Conservation (phyloP, 2,329 filamentous ascomycete species). For the Cadophora luteo-olivacea region DNA sequence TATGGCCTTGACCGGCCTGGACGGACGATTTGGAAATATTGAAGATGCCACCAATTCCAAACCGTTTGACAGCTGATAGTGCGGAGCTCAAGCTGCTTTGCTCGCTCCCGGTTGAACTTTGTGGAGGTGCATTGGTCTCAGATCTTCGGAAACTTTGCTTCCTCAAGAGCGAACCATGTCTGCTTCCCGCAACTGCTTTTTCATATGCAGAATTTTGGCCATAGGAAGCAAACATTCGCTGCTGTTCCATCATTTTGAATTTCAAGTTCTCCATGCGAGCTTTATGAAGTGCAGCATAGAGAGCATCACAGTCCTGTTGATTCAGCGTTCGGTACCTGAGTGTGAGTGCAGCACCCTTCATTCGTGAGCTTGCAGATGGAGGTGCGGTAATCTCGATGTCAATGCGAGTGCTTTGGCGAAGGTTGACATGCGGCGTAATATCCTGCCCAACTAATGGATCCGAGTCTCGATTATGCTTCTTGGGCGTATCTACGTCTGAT, state of each 20-base stretch:
- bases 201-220: slow-evolving; percentile 56
- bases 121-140: slow-evolving; percentile 64
- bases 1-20: slow-evolving; percentile 51
- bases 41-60: slow-evolving; percentile 77
- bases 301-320: slow-evolving; percentile 76
- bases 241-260: slow-evolving; percentile 73
- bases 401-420: slow-evolving; percentile 88
- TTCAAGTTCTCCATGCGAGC: slow-evolving; percentile 92
- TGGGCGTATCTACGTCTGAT: slow-evolving; percentile 39
- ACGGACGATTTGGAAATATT: slow-evolving; percentile 84
- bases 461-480: slow-evolving; percentile 9
- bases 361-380: slow-evolving; percentile 73
- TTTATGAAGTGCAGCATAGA: slow-evolving; percentile 88
- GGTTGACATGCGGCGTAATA: slow-evolving; percentile 87
- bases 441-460: slow-evolving; percentile 67
- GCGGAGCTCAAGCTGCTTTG: slow-evolving; percentile 78
- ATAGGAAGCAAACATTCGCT: slow-evolving; percentile 66
- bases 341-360: slow-evolving; percentile 65
- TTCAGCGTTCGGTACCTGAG: slow-evolving; percentile 82
- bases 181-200: slow-evolving; percentile 50
- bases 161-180: slow-evolving; percentile 59
- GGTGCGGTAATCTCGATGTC: slow-evolving; percentile 95
- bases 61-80: slow-evolving; percentile 69
- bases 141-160: slow-evolving; percentile 52
- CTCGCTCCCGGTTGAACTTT: slow-evolving; percentile 64